Evolutionary conservation across 75 land plant species (phyloP), one percentile per base, ranked within the genome.

Genomic region (Isoetes taiwanensis): DNA sequence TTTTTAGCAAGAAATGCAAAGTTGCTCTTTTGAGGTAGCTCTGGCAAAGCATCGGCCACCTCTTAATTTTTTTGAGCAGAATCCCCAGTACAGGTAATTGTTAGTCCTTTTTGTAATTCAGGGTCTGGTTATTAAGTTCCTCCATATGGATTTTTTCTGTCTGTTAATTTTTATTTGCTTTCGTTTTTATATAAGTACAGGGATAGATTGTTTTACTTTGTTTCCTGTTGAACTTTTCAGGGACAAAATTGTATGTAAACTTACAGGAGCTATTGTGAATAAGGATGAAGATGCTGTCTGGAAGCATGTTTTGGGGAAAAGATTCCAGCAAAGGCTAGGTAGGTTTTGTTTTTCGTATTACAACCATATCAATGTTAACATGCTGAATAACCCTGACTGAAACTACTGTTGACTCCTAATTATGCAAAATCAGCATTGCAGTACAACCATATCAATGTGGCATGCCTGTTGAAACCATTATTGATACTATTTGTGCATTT

Each of bases 281-380:
- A 89, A 89, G 57, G 33, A 77, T 16, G 96, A 89, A 41, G 80
- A 89, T 41, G 93, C 88, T 38, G 71, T 89, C n/a, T 89, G 96
- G 96, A 89, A 81, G 73, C 90, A 89, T 57, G 71, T 89, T 26
- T 74, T 59, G 54, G 96, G 96, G 35, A 81, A 43, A 64, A 73
- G 72, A 38, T 87, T 87, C 42, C 76, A 56, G 48, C 75, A 70
- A 24, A 78, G 76, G 58, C 61, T 87, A 63, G 86, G 91, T 85
- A 32, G 30, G 80, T 34, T 21, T 28, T 48, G 8, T 21, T 17
- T 9, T 48, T 16, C 52, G n/a, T 48, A n/a, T n/a, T n/a, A n/a
- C n/a, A n/a, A n/a, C n/a, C n/a, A n/a, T n/a, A n/a, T n/a, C n/a
- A n/a, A n/a, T n/a, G n/a, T n/a, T n/a, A n/a, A n/a, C n/a, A n/a